Conservation (phyloP, 805 yeast genomes). For the Monosporozyma solicola region DNA sequence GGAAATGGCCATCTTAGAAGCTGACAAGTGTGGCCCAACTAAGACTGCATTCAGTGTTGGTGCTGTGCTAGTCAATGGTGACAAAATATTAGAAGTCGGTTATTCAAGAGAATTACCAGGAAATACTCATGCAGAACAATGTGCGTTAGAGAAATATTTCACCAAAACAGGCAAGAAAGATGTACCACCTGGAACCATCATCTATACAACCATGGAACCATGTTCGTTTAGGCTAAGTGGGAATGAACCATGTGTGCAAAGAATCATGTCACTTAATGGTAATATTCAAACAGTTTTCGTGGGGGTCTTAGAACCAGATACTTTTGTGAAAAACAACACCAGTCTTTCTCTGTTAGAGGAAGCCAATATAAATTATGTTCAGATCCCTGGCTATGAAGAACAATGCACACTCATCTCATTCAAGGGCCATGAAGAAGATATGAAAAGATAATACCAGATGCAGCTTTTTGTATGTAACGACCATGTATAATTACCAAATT, state of each 20-base stretch:
- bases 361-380: conserved; percentile 59
- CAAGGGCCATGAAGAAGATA: conserved; percentile 37
- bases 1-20: conserved; percentile 69
- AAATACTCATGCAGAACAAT: conserved; percentile 95
- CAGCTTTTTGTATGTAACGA: neutral
- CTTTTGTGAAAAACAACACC: conserved; percentile 62
- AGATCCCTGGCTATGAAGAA: conserved; percentile 76
- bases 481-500: neutral
- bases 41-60: conserved; percentile 90
- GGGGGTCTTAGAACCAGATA: conserved; percentile 85
- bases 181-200: conserved; percentile 67
- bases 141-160: conserved; percentile 74
- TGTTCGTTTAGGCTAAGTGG: conserved; percentile 87
- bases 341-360: conserved; percentile 46
- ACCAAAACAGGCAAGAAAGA: conserved; percentile 24
- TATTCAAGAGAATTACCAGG: conserved; percentile 87
- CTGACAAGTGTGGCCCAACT: conserved; percentile 71
- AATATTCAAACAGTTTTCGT: conserved; percentile 69
- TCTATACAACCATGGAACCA: conserved; percentile 97
- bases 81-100: conserved; percentile 62
- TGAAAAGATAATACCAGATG: neutral
- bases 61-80: conserved; percentile 64
- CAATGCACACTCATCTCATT: conserved; percentile 60
- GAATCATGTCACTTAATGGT: conserved; percentile 47
- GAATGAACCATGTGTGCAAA: conserved; percentile 75